Conservation (phyloP, 75 land plant genomes). For the Ceratopteris richardii region DNA sequence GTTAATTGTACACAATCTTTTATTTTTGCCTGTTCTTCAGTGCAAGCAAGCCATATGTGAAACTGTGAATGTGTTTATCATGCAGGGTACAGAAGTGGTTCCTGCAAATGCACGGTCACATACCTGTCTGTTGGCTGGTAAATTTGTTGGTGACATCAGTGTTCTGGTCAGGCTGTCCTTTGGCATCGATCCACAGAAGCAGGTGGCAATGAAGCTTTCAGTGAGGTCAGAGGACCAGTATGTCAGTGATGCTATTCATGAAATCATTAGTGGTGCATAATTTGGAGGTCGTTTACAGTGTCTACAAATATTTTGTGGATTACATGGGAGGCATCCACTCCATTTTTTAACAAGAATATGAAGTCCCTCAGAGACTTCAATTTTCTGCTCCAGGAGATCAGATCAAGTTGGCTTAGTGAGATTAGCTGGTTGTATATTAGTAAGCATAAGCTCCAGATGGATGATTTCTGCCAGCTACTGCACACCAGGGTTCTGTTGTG, state of each 20-base stretch:
- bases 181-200: conserved; percentile 65
- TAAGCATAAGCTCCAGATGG: no score
- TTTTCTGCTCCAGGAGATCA: no score
- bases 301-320: no score
- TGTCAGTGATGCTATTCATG: conserved; percentile 79
- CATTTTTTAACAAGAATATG: no score
- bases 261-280: conserved; percentile 75
- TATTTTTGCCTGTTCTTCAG: no score
- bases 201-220: conserved; percentile 91
- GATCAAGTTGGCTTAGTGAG: no score
- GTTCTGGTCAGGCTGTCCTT: conserved; percentile 81
- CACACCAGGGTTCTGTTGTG: no score
- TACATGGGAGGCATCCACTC: no score
- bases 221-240: conserved; percentile 74
- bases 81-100: conserved; percentile 87
- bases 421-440: no score
- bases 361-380: no score
- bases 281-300: not conserved
- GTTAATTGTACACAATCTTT: not conserved
- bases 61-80: conserved; percentile 2
- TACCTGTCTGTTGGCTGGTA: conserved; percentile 71
- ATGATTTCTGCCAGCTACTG: no score
- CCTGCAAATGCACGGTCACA: conserved; percentile 87
- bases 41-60: no score
- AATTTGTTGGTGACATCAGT: conserved; percentile 73